Conservation (phyloP, 306 rosid species). For the Vigna trinervia region DNA sequence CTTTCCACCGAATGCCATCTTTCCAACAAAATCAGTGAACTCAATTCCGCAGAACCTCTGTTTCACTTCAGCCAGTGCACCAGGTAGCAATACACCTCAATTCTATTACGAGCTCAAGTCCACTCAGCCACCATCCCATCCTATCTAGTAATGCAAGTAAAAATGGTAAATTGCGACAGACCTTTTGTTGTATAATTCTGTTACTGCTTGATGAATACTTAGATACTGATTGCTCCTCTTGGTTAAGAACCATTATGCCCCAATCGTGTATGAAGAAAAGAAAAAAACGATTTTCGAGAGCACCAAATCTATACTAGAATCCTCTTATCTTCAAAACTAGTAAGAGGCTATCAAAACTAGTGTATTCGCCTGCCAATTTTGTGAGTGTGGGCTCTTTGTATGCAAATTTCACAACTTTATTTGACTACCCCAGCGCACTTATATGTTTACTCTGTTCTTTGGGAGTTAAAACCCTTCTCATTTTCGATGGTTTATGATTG, state of each 20-base stretch:
- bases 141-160: slow-evolving; percentile 25
- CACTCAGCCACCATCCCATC: slow-evolving; percentile 58
- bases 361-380: slow-evolving; percentile 23
- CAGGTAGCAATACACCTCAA: slow-evolving; percentile 57
- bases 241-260: slow-evolving; percentile 38
- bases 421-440: not conserved
- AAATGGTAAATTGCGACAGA: slow-evolving; percentile 29
- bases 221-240: slow-evolving; percentile 41
- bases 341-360: slow-evolving; percentile 15
- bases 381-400: not conserved
- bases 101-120: slow-evolving; percentile 59
- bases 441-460: not conserved
- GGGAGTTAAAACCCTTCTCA: not conserved
- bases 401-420: not conserved
- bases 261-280: slow-evolving; percentile 20
- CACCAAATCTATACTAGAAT: slow-evolving; percentile 9
- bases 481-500: not conserved
- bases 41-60: slow-evolving; percentile 61
- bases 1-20: slow-evolving; percentile 62
- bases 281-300: slow-evolving; percentile 29
- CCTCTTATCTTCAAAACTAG: slow-evolving; percentile 4
- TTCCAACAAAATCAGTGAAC: slow-evolving; percentile 53
- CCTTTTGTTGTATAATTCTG: slow-evolving; percentile 51
- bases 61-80: slow-evolving; percentile 56
- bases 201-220: slow-evolving; percentile 51